Evolutionary conservation across 768 basidiomycete genomes (phyloP), one percentile per base, ranked within the genome.

Genomic region (Panellus pusillus): DNA sequence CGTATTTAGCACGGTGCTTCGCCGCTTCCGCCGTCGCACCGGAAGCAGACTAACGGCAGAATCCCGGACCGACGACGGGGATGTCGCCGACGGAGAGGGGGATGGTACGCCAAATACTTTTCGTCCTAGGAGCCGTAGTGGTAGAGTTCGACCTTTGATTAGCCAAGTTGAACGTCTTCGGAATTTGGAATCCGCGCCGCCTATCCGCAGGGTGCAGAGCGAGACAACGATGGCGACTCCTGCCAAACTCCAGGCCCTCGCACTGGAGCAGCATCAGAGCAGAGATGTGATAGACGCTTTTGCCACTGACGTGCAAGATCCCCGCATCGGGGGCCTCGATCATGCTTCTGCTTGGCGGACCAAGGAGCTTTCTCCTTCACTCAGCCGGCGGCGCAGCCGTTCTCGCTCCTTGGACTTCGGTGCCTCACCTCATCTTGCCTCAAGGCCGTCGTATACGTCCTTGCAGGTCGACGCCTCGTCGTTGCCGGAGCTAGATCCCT

Each of bases 1-100:
- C 62, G 93, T 99, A 42, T 96, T 99, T 66, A 89, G 83, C 55
- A 89, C 91, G 15, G 84, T 98, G 29, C 74, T 98, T 57, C 83
- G 86, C 44, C 79, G 90, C 53, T 81, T 93, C 53, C 78, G 80
- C 36, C 80, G 82, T 60, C 80, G 81, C 31, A 71, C 74, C 9
- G 75, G 70, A 38, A 74, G 73, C 19, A 68, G 73, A 28, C 69
- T 69, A 60, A 64, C 64, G 12, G 66, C 72, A 38, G 71, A 64
- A 35, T 65, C 72, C 20, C 72, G 70, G 61, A 77, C 74, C 8
- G 84, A 83, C 50, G 84, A 85, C 54, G 80, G 79, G 15, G 82
- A 81, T 20, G 67, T 64, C 20, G 75, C 72, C 1, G 73, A 75
- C 60, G 73, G 60, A 19, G 81, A 78, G 57, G 75, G 68, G 28